Percentiles rank a stretch among this genome's conserved stretches.
These are phyloP conservation scores for Epichloe bromicola DNA, from an alignment of 2,329 filamentous ascomycete genomes.

Conservation along the genomic window DNA sequence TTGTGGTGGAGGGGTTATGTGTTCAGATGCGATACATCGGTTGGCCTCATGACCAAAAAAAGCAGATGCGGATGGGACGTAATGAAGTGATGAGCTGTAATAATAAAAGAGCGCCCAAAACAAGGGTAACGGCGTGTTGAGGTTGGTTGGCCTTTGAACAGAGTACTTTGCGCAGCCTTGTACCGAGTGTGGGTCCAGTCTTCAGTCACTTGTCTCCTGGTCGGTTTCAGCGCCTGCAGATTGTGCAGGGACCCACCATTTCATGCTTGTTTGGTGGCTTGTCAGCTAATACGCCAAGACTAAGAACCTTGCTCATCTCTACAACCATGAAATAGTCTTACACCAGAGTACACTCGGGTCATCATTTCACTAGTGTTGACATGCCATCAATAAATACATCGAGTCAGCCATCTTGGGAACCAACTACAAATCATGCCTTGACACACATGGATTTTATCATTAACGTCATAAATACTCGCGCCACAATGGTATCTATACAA, in stretches of 20 bases:
- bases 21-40: not conserved
- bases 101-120: not conserved
- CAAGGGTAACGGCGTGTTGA: too few species aligned
- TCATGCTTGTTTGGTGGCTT: too few species aligned
- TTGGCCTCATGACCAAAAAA: constrained; percentile 4
- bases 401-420: not conserved
- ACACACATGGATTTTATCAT: not conserved
- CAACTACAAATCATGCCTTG: not conserved
- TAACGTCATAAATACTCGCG: constrained; percentile 4
- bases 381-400: not conserved
- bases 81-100: not conserved
- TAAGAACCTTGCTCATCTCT: not conserved
- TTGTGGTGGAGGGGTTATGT: not conserved
- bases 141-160: too few species aligned
- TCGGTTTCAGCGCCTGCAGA: too few species aligned
- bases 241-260: too few species aligned
- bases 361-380: too few species aligned
- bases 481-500: constrained; percentile 8
- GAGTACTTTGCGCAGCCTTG: too few species aligned
- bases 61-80: not conserved
- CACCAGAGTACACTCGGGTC: too few species aligned
- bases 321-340: too few species aligned
- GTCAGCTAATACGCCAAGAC: not conserved
- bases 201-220: too few species aligned
- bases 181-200: too few species aligned